Evolutionary conservation across 352 stramenopile genomes (phyloP), one percentile per base, ranked within the genome.

Genomic region (Halophytophthora batemanensis): DNA sequence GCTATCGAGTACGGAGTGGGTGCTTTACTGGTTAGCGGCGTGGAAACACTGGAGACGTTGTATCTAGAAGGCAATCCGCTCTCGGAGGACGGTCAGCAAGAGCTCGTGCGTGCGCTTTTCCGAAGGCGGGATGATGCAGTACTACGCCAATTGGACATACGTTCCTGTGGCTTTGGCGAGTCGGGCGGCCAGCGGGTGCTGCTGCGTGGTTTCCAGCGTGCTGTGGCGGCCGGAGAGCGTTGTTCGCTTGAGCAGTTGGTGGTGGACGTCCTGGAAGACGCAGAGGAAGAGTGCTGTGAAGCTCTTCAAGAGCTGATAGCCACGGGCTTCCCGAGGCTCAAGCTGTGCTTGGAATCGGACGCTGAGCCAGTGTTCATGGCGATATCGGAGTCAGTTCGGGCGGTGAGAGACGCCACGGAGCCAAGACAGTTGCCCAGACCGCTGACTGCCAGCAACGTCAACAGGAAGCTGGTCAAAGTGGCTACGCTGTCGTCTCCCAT

Each of bases 61-160:
- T 47, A 71, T 22, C 37, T 83, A 3, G 41, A 56, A 0, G 52
- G 60, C 1, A 86, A 86, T 25, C 36, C 48, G 7, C 48, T 86
- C 5, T 62, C 60, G 0, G 64, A 77, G 3, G 62, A 75, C 15
- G 62, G 52, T 0, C 52, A 76, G 25, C 64, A 66, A 0, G 69
- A 82, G 5, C 36, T 86, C 3, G 50, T 68, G 15, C 54, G 52
- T 8, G 54, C 57, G 17, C 47, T 74, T 11, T 78, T 75, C 25
- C 54, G 56, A 2, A 46, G 59, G 6, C 45, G 46, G 3, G 53
- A 66, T 28, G 71, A 33, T 51, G 53, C 28, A 44, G 55, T 55
- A 8, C 18, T 86, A 2, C 45, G 56, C 6, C 42, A 45, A 10
- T 56, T 86, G 1, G 48, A 79, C 4, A 29, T 86, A 21, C 58